Percentiles rank a stretch among this genome's conserved stretches.
Evolutionary conservation across 2,329 filamentous ascomycete genomes (phyloP).

Genomic region (Cladosporium oxysporum): DNA sequence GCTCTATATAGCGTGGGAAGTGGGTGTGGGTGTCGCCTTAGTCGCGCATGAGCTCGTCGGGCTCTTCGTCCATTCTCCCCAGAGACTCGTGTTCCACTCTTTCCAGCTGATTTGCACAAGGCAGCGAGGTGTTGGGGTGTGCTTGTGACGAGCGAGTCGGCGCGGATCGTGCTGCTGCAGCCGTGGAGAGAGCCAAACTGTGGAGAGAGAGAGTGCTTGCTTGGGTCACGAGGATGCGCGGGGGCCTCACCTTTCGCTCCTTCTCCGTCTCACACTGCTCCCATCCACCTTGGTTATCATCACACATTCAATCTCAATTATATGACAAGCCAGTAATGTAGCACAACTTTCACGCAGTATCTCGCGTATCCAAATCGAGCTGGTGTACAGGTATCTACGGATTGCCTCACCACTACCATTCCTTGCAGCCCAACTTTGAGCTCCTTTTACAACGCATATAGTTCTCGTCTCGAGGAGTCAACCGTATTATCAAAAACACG

Average conservation of each 20-base stretch:
- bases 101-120: neutral
- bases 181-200: conserved; percentile 6
- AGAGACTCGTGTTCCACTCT: neutral
- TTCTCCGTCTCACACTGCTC: neutral
- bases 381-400: neutral
- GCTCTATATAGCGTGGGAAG: neutral
- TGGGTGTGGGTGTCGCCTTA: conserved; percentile 6
- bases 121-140: neutral
- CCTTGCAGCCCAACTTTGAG: neutral
- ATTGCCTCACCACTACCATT: neutral
- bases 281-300: neutral
- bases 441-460: neutral
- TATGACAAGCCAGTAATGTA: neutral
- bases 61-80: conserved; percentile 19
- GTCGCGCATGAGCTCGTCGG: conserved; percentile 18
- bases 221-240: neutral
- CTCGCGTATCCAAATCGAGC: neutral
- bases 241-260: neutral
- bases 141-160: conserved; percentile 5
- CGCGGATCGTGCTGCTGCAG: conserved; percentile 5
- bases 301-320: neutral
- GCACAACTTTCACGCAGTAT: neutral
- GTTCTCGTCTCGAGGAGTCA: neutral
- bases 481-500: neutral
- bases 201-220: neutral